A percentile compares a stretch with the other conserved stretches of the same genome.
Evolutionary conservation across 352 stramenopile species (phyloP).

Genomic region (Phytophthora foliorum): DNA sequence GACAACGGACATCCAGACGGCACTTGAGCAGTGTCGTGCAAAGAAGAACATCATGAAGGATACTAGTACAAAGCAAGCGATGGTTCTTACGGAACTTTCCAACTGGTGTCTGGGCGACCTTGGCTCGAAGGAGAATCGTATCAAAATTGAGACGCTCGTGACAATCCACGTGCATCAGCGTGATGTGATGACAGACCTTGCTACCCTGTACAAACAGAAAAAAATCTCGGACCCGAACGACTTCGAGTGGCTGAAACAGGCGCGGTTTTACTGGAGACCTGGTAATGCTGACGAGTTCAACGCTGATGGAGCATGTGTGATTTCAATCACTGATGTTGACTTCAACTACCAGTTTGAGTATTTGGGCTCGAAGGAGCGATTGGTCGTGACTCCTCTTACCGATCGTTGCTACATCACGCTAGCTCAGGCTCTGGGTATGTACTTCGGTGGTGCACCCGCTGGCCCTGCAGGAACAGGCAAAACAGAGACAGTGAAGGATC

Average conservation of each 20-base stretch:
- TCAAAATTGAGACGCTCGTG: slow-evolving; percentile 98
- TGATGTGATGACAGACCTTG: slow-evolving; percentile 97
- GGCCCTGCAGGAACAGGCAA: slow-evolving; percentile 97
- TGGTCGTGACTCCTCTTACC: slow-evolving; percentile 98
- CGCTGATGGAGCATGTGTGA: slow-evolving; percentile 95
- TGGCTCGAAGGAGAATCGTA: slow-evolving; percentile 96
- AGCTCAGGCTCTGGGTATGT: slow-evolving; percentile 98
- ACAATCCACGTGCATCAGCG: slow-evolving; percentile 99
- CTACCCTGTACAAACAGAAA: slow-evolving; percentile 95
- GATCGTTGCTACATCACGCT: slow-evolving; percentile 99
- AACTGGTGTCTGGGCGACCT: slow-evolving; percentile 98
- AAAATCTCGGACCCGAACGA: slow-evolving; percentile 98
- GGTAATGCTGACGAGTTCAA: slow-evolving; percentile 96
- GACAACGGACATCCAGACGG: slow-evolving; percentile 96
- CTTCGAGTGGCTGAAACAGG: slow-evolving; percentile 99
- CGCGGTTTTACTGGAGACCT: slow-evolving; percentile 98
- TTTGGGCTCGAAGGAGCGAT: slow-evolving; percentile 96
- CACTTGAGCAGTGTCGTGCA: slow-evolving; percentile 94
- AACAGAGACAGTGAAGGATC: slow-evolving; percentile 98
- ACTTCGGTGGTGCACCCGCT: slow-evolving; percentile 96
- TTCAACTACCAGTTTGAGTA: slow-evolving; percentile 99
- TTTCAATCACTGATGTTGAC: slow-evolving; percentile 98
- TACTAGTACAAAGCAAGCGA: slow-evolving; percentile 94
- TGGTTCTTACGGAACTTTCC: slow-evolving; percentile 95
- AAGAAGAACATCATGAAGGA: slow-evolving; percentile 99